Evolutionary conservation across 257 asterid species (phyloP).

Genomic region (Solanum virginianum): DNA sequence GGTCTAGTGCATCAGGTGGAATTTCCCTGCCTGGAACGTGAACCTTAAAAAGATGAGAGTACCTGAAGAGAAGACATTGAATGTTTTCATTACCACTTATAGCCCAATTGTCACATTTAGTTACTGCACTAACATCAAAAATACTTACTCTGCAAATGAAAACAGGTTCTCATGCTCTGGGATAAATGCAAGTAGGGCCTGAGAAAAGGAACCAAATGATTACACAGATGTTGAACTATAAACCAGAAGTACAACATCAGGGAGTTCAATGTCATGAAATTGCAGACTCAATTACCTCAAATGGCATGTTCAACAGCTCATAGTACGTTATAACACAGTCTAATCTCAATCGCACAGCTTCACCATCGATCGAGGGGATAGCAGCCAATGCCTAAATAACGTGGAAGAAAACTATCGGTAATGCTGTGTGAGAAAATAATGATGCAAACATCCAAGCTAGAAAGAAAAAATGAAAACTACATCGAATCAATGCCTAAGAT

Average conservation of each 20-base stretch:
- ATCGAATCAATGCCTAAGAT: neutral
- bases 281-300: constrained; percentile 54
- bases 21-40: constrained; percentile 93
- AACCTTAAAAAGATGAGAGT: constrained; percentile 56
- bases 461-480: neutral
- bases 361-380: constrained; percentile 73
- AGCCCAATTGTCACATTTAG: neutral
- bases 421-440: neutral
- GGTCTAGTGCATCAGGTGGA: constrained; percentile 74
- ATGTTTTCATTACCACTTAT: neutral
- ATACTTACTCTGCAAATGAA: constrained; percentile 70
- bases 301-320: constrained; percentile 91
- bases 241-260: neutral
- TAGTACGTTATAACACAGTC: constrained; percentile 87
- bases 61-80: constrained; percentile 33
- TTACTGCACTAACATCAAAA: neutral
- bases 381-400: constrained; percentile 79
- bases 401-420: constrained; percentile 1
- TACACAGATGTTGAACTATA: neutral
- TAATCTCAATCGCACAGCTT: constrained; percentile 65
- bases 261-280: neutral
- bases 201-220: constrained; percentile 9
- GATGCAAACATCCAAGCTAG: neutral
- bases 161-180: constrained; percentile 68
- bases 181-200: constrained; percentile 91